Conservation (phyloP, 2,329 filamentous ascomycete genomes). For the Talaromyces piceae region DNA sequence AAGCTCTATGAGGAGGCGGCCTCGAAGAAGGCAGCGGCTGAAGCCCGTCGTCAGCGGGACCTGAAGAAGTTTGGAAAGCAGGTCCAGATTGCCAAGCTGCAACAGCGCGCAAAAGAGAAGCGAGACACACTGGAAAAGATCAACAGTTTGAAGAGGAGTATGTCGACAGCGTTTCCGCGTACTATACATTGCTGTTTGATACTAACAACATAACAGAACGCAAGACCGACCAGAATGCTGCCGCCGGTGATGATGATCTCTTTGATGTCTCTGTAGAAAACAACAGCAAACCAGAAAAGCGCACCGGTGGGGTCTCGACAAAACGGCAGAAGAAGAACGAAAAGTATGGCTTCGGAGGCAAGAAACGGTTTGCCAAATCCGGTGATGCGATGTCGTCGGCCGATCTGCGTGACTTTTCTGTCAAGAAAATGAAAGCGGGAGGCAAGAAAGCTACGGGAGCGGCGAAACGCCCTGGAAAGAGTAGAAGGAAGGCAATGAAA, state of each 20-base stretch:
- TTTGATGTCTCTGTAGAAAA: conserved; percentile 86
- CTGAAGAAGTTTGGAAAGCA: conserved; percentile 99
- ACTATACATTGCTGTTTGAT: too few species aligned
- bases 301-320: conserved; percentile 34
- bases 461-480: conserved; percentile 46
- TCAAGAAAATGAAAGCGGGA: conserved; percentile 72
- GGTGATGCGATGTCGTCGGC: conserved; percentile 76
- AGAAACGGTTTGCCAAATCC: conserved; percentile 87
- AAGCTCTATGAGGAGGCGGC: conserved; percentile 90
- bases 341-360: conserved; percentile 92
- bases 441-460: conserved; percentile 17
- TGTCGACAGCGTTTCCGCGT: too few species aligned
- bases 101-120: conserved; percentile 90
- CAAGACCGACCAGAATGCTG: conserved; percentile 56
- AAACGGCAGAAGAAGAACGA: conserved; percentile 93
- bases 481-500: conserved; percentile 33
- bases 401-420: conserved; percentile 73
- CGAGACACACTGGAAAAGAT: conserved; percentile 93
- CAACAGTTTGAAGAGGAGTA: conserved; percentile 89
- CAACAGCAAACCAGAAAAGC: conserved; percentile 48
- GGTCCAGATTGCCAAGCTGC: conserved; percentile 90
- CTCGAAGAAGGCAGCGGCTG: conserved; percentile 81
- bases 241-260: conserved; percentile 69
- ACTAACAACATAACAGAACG: conserved; percentile 57
- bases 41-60: conserved; percentile 86